Base-by-base conservation (phyloP, 805 yeast genomes). In the Hyphopichia homilentoma region DNA sequence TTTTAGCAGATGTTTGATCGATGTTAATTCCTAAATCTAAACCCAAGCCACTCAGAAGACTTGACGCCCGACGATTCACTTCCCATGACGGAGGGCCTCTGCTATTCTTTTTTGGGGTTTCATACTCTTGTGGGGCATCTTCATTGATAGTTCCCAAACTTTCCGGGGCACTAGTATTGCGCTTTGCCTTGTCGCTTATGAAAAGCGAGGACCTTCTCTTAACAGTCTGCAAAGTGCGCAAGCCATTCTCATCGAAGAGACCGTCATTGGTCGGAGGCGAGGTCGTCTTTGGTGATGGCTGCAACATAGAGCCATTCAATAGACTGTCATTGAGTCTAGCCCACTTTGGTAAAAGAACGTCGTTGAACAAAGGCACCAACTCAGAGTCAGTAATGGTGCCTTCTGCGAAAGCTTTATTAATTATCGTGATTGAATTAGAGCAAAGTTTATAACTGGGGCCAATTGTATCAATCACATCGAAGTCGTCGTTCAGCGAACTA, bases 391-490 rank as follows among this genome's bases (percentile, higher is more conserved):
- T 59, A 4, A 72, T 49, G 21, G 70, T 45, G 9, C 62, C 48
- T 40, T 70, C 73, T 40, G 38, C 36, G 25, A 59, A 57, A 3
- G 68, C 65, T 21, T 57, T 57, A 31, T 45, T 48, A 13, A 61
- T 47, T n/a, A 64, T 37, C 3, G 52, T 53, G 14, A 64, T 55
- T 5, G 60, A 42, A 32, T 62, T 69, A 48, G 68, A 40, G 59
- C 75, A 47, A 38, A 57, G 14, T 57, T 62, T 49, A 58, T 70
- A 52, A 34, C 51, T 33, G 27, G 51, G 27, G 42, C 59, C 58
- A 45, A 68, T 29, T 38, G 48, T 46, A 38, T 56, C 47, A 38
- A 54, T n/a, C 6, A n/a, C 13, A 9, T 16, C 15, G 35, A 38
- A 67, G 41, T 26, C 11, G 38, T 17, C 29, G 37, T 23, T 38